A percentile compares a stretch with the other conserved stretches of the same genome.
phyloP scores from a whole-genome alignment of 2,329 filamentous ascomycete genomes.

The Pestalotiopsis sp. region DNA sequence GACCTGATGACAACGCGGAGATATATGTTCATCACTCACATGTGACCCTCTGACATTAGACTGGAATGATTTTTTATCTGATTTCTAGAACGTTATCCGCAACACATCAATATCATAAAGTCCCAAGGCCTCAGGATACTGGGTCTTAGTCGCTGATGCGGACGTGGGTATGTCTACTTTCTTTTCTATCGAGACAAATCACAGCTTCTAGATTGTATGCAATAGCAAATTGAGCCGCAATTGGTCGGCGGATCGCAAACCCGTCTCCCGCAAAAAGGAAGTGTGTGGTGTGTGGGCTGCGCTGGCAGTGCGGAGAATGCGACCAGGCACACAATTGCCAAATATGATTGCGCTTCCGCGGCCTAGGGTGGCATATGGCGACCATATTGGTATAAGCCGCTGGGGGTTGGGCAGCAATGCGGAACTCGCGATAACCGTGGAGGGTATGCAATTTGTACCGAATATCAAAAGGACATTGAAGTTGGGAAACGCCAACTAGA shows the following conservation, averaged over 20 bases:
- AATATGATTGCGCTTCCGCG: not conserved
- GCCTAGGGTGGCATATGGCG: not conserved
- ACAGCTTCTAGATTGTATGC: too few relatives aligned
- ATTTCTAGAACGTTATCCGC: too few relatives aligned
- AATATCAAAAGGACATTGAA: not conserved
- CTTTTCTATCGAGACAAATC: too few relatives aligned
- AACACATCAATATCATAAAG: rapidly evolving
- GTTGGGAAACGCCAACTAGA: not conserved
- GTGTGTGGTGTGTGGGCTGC: not conserved
- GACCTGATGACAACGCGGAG: too few relatives aligned
- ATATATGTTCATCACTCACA: too few relatives aligned
- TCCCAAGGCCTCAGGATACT: too few relatives aligned
- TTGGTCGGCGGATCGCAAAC: too few relatives aligned
- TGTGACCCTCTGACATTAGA: too few relatives aligned
- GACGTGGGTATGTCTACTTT: too few relatives aligned
- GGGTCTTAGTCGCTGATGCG: too few relatives aligned
- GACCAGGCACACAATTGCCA: not conserved
- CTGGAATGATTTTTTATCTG: too few relatives aligned
- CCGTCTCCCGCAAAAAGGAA: not conserved
- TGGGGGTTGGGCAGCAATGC: constrained; percentile 1
- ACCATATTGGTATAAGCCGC: not conserved
- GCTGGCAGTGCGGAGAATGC: constrained; percentile 1
- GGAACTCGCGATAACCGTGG: not conserved
- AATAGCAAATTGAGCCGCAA: too few relatives aligned
- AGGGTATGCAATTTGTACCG: not conserved